Evolutionary conservation across 78 protist species (phyloP), one percentile per base, ranked within the genome.

Genomic region (Monosiga brevicollis): DNA sequence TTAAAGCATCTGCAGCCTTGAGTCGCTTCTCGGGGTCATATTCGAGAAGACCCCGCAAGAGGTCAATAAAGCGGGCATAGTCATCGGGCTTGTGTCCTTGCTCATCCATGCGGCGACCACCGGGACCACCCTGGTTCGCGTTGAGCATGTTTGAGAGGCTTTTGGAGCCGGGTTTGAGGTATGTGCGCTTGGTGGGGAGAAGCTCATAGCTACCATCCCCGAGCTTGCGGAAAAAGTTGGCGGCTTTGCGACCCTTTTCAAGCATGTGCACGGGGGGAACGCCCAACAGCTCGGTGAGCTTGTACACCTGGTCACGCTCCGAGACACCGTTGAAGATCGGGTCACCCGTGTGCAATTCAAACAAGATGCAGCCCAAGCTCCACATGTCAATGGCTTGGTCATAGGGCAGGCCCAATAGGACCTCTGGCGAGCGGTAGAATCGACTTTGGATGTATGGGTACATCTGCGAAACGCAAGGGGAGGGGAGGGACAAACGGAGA

Each of bases 341-440:
- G 38, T 83, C 43, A 3, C 98, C 97, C 29, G 90, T 93, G 83
- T 55, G 87, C 71, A 95, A 88, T 86, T 95, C 99, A 38, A 92
- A 95, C 34, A 95, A 90, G 78, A 98, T 91, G 86, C 98, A 95
- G 1, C 99, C 99, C 37, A 98, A 72, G 38, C 92, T 83, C 99
- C 99, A 98, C 90, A 97, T 91, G 91, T 98, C 99, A 34, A 38
- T 42, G 9, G 82, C 38, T 1, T 0, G 26, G 39, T 10, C 41
- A 29, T 36, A 73, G 10, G 76, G 42, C 38, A 76, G 38, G 34
- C 85, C 78, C 35, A 93, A 38, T 37, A 93, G 70, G 49, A 90
- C 91, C 83, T 90, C 96, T n/a, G 94, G 94, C n/a, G 94, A 77
- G n/a, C 95, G 43, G 77, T 87, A 90, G 76, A 86, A 83, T 32